Evolutionary conservation across 2,329 filamentous ascomycete species (phyloP).

Genomic region (Monilinia fructicola): DNA sequence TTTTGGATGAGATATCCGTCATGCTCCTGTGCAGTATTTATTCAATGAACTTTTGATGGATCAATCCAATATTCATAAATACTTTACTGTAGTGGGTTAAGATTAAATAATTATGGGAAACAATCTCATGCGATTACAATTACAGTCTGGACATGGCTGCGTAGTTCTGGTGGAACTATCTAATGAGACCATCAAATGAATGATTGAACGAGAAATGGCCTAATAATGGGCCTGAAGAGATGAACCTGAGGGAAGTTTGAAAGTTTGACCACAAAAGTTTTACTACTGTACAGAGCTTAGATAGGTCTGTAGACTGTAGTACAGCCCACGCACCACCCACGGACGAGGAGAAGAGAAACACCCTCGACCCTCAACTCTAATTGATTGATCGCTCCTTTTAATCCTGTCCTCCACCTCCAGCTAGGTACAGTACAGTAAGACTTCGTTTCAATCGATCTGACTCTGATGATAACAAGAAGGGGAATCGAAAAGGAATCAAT

Average conservation of each 20-base stretch:
- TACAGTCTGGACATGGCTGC: neutral
- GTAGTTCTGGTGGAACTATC: neutral
- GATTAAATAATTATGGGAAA: slow-evolving; percentile 16
- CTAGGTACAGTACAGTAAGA: too few relatives aligned
- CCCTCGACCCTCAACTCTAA: too few relatives aligned
- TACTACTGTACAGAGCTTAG: too few relatives aligned
- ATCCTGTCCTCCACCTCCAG: too few relatives aligned
- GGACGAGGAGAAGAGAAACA: too few relatives aligned
- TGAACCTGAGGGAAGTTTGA: neutral
- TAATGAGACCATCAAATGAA: slow-evolving; percentile 8
- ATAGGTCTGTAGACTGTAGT: too few relatives aligned
- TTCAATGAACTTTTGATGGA: neutral
- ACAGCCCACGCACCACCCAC: too few relatives aligned
- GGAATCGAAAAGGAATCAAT: too few relatives aligned
- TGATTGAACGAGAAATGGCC: neutral
- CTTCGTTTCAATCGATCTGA: too few relatives aligned
- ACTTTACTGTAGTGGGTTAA: neutral
- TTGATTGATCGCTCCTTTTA: too few relatives aligned
- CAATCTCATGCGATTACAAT: slow-evolving; percentile 6
- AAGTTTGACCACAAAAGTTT: neutral
- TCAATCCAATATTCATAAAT: neutral
- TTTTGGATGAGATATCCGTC: neutral
- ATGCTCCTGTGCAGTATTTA: too few relatives aligned
- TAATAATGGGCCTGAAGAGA: neutral
- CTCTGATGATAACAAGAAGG: too few relatives aligned